Base-by-base conservation (phyloP, 1,139 yeast species). In the Geotrichum reessii region DNA sequence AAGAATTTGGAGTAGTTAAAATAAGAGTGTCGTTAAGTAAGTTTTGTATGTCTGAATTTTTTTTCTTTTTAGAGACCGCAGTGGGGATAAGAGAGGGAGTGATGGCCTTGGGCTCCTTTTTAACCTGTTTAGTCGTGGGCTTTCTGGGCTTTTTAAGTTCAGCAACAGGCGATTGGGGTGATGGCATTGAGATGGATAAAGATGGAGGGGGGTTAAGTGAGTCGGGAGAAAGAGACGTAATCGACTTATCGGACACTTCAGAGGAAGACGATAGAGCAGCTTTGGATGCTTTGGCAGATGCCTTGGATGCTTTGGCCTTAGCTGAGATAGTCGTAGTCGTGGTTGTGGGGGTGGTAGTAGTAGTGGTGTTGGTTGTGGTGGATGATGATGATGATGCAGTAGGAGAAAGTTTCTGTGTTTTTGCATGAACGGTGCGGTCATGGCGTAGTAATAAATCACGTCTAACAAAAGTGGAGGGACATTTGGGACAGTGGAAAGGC, bases 381-480 rank as follows among this genome's bases (percentile, higher is more conserved):
- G n/a, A n/a, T n/a, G n/a, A n/a, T n/a, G n/a, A n/a, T n/a, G n/a
- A n/a, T n/a, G n/a, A 12, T 7, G 57, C 5, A 6, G 53, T 12
- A 33, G 57, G 11, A 4, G 57, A 9, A 25, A 40, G 28, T 19
- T 47, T 17, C 25, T 37, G 61, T 55, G 58, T 61, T 61, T 61
- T 59, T n/a, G 76, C 78, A 71, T 87, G 95, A 8, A 87, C 95
- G 0, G 93, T 87, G 58, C 93, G 75, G 63, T 88, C 83, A 69
- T 87, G 95, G 55, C 95, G 76, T 65, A 87, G 87, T 50, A 87
- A 76, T 58, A 87, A 74, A 68, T 87, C 95, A 65, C 93, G 73
- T 64, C 95, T 76, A 0, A 87, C 95, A 75, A 87, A 87, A 1
- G 87, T 82, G 50, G 86, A 81, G 1, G 85, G 79, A 67, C 95